Evolutionary conservation across 73 alveolate genomes (phyloP), one percentile per base, ranked within the genome.

Genomic region (Blepharisma stoltei): DNA sequence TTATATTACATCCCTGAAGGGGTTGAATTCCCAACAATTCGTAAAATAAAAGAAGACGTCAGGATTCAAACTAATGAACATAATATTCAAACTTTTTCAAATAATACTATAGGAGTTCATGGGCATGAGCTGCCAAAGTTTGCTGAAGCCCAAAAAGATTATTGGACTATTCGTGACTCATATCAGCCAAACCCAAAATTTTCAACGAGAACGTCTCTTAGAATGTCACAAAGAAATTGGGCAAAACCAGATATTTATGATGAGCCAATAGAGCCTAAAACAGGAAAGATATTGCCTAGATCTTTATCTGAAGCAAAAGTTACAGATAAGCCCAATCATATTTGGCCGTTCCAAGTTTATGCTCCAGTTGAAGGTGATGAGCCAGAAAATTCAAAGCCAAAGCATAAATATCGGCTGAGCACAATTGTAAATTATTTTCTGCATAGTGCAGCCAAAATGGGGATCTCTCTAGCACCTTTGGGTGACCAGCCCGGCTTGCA

Each of bases 71-170:
- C 73, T 20, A 60, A 60, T 25, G 73, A 60, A 4, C 23, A 60
- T 4, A 60, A 60, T 25, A n/a, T 14, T 8, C 18, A 47, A 5
- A 67, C 67, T 6, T 78, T 46, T 70, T 76, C 71, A 8, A 78
- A 78, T 1, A 65, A 65, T 23, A 45, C 81, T 6, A 68, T 78
- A 14, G 86, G 86, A 6, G 90, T 88, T 2, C 95, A 88, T 81
- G 95, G 95, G 11, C 82, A 81, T 69, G 95, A 88, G 68, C 82
- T 88, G 7, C 95, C 95, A 3, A 88, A 85, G 83, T 88, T 85
- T 54, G 27, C 88, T 2, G 90, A 80, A 50, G 71, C 83, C 73
- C 46, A 54, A 54, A 83, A 81, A 55, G 90, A 88, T 70, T 84
- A 85, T 69, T 88, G 95, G 95, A 84, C 79, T 73, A 48, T 84